A percentile compares a stretch with the other conserved stretches of the same genome.
Evolutionary conservation across 139 green algal species (phyloP).

Genomic region (Astrephomene gubernaculifera): DNA sequence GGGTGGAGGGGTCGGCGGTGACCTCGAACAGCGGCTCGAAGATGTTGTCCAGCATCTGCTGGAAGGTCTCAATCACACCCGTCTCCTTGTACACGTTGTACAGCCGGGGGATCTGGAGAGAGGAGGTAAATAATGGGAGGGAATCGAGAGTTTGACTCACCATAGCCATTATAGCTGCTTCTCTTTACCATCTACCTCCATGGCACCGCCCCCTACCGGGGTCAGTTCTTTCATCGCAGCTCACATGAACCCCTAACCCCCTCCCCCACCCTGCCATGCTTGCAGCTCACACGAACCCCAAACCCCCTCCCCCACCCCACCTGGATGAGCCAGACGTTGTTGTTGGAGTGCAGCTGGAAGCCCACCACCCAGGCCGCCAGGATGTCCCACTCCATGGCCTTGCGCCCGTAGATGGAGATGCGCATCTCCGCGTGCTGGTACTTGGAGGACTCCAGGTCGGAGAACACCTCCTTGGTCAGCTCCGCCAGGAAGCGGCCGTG

Average conservation of each 20-base stretch:
- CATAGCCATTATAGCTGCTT: too few relatives aligned
- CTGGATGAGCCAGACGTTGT: constrained; percentile 99
- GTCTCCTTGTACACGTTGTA: constrained; percentile 97
- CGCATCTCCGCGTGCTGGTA: constrained; percentile 93
- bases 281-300: too few relatives aligned
- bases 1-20: constrained; percentile 90
- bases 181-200: too few relatives aligned
- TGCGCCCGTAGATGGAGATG: constrained; percentile 72
- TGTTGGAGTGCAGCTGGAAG: constrained; percentile 94
- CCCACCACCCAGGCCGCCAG: constrained; percentile 97
- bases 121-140: too few relatives aligned
- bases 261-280: constrained; percentile 48
- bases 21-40: constrained; percentile 99
- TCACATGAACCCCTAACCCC: too few relatives aligned
- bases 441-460: constrained; percentile 87
- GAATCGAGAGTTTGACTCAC: too few relatives aligned
- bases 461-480: constrained; percentile 95
- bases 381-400: constrained; percentile 97
- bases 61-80: constrained; percentile 77
- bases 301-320: constrained; percentile 25
- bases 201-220: too few relatives aligned
- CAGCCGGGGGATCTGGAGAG: constrained; percentile 91
- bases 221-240: too few relatives aligned
- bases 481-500: constrained; percentile 96
- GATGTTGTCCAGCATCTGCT: constrained; percentile 98